These are phyloP conservation scores for Fistulifera solaris DNA, from an alignment of 108 stramenopile genomes.

Conservation along the genomic window DNA sequence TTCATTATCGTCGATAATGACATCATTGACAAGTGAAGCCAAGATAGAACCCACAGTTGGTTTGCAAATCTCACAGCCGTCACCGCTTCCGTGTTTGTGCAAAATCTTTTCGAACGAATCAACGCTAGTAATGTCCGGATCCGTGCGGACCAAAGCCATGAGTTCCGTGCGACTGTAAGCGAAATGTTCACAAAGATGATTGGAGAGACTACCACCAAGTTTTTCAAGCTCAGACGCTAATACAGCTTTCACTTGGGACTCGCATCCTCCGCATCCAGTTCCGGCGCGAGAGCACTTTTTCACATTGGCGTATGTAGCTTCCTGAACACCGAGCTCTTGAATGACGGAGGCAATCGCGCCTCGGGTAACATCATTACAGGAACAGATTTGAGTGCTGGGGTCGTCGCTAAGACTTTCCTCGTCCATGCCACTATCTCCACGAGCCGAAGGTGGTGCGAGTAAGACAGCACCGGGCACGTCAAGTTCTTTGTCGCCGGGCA, in stretches of 20 bases:
- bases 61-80: constrained; percentile 90
- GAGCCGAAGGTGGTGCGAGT: constrained; percentile 56
- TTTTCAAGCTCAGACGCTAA: constrained; percentile 65
- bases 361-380: constrained; percentile 87
- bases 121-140: constrained; percentile 48
- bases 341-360: constrained; percentile 60
- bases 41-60: constrained; percentile 81
- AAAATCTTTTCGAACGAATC: constrained; percentile 82
- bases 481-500: constrained; percentile 49
- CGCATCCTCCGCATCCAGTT: constrained; percentile 90
- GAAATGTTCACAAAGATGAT: constrained; percentile 87
- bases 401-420: constrained; percentile 49
- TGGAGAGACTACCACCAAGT: constrained; percentile 74
- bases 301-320: constrained; percentile 57
- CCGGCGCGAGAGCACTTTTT: constrained; percentile 84
- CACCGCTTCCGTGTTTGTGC: constrained; percentile 73
- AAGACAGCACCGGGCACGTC: constrained; percentile 65
- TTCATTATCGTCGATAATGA: constrained; percentile 66
- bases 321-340: constrained; percentile 67
- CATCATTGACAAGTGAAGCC: constrained; percentile 74
- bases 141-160: constrained; percentile 72
- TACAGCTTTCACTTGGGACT: constrained; percentile 77
- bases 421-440: constrained; percentile 34
- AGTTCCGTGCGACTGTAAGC: constrained; percentile 78
- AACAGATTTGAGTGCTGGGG: constrained; percentile 79